Evolutionary conservation across 192 early-diverging fungal species (phyloP).

Genomic region (Rhizophagus prolifer): DNA sequence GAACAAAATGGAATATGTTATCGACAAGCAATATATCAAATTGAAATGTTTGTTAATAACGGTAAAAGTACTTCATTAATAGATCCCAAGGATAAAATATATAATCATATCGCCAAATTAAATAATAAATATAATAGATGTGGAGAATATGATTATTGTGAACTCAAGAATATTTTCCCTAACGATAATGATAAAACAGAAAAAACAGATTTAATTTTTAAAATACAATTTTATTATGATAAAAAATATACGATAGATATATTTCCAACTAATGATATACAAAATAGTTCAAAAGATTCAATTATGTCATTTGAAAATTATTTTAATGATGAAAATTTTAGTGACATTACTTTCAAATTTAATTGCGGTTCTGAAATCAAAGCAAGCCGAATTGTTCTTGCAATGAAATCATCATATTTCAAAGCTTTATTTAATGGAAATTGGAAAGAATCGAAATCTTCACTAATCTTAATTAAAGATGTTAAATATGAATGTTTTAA

Average conservation of each 20-base stretch:
- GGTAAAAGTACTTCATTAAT: not conserved
- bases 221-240: not conserved
- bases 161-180: not conserved
- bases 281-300: not conserved
- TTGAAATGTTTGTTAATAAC: not conserved
- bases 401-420: conserved; percentile 28
- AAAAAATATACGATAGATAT: not conserved
- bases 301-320: conserved; percentile 4
- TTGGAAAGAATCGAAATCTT: conserved; percentile 18
- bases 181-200: not conserved
- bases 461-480: conserved; percentile 25
- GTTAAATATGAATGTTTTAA: conserved; percentile 8
- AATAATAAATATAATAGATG: not conserved
- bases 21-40: not conserved
- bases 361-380: conserved; percentile 5
- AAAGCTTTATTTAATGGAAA: conserved; percentile 18
- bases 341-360: conserved; percentile 26
- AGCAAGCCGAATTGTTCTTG: conserved; percentile 12
- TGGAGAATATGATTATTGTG: not conserved
- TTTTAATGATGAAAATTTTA: conserved; percentile 24
- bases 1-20: not conserved
- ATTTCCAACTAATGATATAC: not conserved
- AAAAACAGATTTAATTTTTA: not conserved
- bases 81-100: not conserved
- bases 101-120: not conserved